Base-by-base conservation (phyloP, 805 yeast species). In the Candida mattraensis region DNA sequence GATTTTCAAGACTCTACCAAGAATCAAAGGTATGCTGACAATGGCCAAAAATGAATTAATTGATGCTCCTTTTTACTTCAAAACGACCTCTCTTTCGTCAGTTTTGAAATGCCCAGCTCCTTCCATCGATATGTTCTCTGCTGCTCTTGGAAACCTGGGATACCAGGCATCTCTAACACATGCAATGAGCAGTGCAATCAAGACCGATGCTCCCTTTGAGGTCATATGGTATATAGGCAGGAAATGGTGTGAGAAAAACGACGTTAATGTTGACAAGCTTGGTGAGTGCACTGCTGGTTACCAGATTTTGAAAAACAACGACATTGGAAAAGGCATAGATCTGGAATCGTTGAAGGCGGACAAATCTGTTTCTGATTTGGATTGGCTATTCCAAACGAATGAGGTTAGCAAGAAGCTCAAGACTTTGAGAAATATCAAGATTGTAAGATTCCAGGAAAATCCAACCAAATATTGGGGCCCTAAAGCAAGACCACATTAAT, bases 401-500 rank as follows among this genome's bases (percentile, higher is more conserved):
- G 74, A 73, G 35, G 62, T 75, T 31, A 76, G 88, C 40, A 70
- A 66, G 13, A 70, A 66, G 31, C 63, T 88, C 37, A 78, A 77
- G 48, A 67, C 62, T 37, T 65, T 87, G 35, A 72, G 96, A 52
- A 80, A 76, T 45, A 71, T 87, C 40, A 87, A 87, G 61, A 76
- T 91, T 56, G 87, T 87, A 10, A 72, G 96, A 51, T 91, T 74
- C 61, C 99, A 89, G 58, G 88, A 80, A 54, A 91, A 89, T 54
- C 99, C 99, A 11, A 75, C 87, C 1, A 86, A 85, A 57, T 82
- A 86, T 58, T 93, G 99, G 99, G 99, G 99, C 1, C 99, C 98
- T 23, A 87, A 84, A 64, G 48, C 51, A 3, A 79, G 83, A 53
- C 94, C 95, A 14, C 61, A 61, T 28, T 55, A 43, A 25, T 23